phyloP scores from a whole-genome alignment of 2,329 filamentous ascomycete species.

The Exserohilum turcica region DNA sequence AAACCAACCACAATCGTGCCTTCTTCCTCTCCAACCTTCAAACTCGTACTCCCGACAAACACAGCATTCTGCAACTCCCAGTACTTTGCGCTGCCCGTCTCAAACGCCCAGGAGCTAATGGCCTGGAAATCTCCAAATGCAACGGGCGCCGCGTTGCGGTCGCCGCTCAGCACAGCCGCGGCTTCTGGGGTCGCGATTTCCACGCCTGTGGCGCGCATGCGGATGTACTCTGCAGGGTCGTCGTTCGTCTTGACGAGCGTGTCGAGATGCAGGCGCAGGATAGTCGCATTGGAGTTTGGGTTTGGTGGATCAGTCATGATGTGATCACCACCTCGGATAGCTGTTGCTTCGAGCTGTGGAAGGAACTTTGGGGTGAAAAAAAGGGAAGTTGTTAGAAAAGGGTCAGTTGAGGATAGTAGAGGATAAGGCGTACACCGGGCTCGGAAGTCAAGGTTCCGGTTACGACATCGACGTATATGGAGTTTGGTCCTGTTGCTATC shows the following conservation, averaged over 20 bases:
- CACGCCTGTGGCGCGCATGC: conserved; percentile 1
- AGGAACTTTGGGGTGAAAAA: not conserved
- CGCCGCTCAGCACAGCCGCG: not conserved
- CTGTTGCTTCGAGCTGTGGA: not conserved
- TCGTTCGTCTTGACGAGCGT: not conserved
- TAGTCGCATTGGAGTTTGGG: not conserved
- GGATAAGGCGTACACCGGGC: not conserved
- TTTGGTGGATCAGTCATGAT: conserved; percentile 3
- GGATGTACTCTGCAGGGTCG: conserved; percentile 2
- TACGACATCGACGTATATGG: conserved; percentile 1
- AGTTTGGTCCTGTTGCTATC: not conserved
- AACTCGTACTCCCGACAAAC: conserved; percentile 6
- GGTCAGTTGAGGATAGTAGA: too few species aligned
- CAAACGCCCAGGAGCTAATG: conserved; percentile 1
- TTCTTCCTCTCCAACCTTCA: not conserved
- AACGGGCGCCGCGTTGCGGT: not conserved
- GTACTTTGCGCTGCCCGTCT: conserved; percentile 7
- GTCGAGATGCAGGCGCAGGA: conserved; percentile 5
- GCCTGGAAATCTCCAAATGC: conserved; percentile 1
- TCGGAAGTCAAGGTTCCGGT: conserved; percentile 2
- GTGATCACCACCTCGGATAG: conserved; percentile 7
- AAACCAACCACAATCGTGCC: not conserved
- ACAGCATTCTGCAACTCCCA: conserved; percentile 7
- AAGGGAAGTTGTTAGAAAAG: not conserved
- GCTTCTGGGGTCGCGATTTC: conserved; percentile 1